Base-by-base conservation (phyloP, 192 early-diverging fungal genomes). In the Backusella liffmaniae region DNA sequence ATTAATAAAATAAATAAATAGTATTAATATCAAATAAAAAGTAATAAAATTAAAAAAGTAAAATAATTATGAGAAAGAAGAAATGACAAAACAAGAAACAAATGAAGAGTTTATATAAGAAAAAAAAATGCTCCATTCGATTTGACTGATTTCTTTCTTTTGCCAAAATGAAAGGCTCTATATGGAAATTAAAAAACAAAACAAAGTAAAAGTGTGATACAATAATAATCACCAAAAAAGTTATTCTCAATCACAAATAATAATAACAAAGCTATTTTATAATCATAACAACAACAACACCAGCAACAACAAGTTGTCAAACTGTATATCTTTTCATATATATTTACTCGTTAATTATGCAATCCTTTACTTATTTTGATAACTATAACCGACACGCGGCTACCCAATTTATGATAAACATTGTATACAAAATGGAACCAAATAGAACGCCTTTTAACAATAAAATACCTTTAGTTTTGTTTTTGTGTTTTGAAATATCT, bases 151-250 rank as follows among this genome's bases (percentile, higher is more conserved):
- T 59, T 59, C 23, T 59, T 59, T 59, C 56, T 59, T 49, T 44
- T 49, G 18, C 46, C 5, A 18, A 49, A 49, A 49, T 56, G 23
- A 59, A 26, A 59, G 23, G 8, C 56, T 59, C 10, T 9, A 59
- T 4, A n/a, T 12, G 21, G 56, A 23, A 59, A 59, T 59, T 29
- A 59, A 49, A 49, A 59, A 59, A 59, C 56, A 59, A 59, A 44
- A 26, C 23, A 21, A 26, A 59, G 56, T 59, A 26, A 49, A 49
- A 49, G 46, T 7, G 46, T 49, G 46, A 23, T 59, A 59, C 56
- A 59, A 59, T 59, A 59, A 59, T 59, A 59, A 59, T 59, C 21
- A 59, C 56, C 56, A 59, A 59, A 59, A 59, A 59, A 26, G 56
- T 13, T 59, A 59, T 56, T n/a, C 6, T 51, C n/a, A 21, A 21